Percentiles rank a stretch among this genome's conserved stretches.
These are phyloP conservation scores for Geotrichum cucujoidarum DNA, from an alignment of 1,139 yeast species.

Conservation along the genomic window DNA sequence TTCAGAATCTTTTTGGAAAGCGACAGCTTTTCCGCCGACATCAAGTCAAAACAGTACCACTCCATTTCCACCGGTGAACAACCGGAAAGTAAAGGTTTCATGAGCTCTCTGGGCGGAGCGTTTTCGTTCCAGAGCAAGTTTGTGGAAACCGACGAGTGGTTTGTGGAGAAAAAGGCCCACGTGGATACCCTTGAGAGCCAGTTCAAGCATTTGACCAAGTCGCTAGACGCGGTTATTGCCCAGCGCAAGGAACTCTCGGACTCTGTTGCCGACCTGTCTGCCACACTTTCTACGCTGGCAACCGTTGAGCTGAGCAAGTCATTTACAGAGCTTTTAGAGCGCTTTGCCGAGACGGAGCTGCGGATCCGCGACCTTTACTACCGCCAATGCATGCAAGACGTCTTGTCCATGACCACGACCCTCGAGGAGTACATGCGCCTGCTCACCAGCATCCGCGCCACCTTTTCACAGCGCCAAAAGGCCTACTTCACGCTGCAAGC, in stretches of 20 bases:
- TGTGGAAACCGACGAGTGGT: conserved; percentile 75
- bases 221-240: conserved; percentile 67
- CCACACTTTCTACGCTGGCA: conserved; percentile 53
- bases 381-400: conserved; percentile 78
- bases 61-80: conserved; percentile 13
- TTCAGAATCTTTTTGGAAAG: conserved; percentile 73
- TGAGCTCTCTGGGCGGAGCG: conserved; percentile 52
- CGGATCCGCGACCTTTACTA: conserved; percentile 71
- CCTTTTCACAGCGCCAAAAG: conserved; percentile 71
- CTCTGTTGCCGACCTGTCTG: conserved; percentile 60
- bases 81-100: conserved; percentile 41
- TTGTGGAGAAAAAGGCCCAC: conserved; percentile 61
- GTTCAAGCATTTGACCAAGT: conserved; percentile 60
- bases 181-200: conserved; percentile 71
- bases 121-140: conserved; percentile 56
- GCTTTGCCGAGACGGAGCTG: conserved; percentile 67
- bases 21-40: conserved; percentile 59
- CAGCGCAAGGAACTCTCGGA: conserved; percentile 73
- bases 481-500: conserved; percentile 57
- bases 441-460: conserved; percentile 68
- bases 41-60: conserved; percentile 25
- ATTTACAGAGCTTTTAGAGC: conserved; percentile 55
- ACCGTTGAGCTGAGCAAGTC: conserved; percentile 69
- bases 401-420: conserved; percentile 79
- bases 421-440: conserved; percentile 82